These are phyloP conservation scores for Phalaenopsis aphrodite DNA, from an alignment of 106 monocot genomes.

Conservation along the genomic window DNA sequence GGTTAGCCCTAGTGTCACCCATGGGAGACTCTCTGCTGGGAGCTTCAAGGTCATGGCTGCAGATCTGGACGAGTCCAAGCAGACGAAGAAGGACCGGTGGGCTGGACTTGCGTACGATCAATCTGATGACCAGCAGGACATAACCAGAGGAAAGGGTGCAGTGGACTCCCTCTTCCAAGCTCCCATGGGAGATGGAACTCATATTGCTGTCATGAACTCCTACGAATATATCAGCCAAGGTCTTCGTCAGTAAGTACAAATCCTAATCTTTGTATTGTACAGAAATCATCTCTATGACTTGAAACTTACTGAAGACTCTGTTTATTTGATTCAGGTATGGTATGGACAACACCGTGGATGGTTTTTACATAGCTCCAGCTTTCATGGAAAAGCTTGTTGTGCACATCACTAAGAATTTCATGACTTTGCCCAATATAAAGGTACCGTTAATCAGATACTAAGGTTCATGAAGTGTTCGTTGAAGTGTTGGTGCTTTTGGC, in stretches of 20 bases:
- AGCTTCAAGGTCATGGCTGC: conserved; percentile 55
- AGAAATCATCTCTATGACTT: not conserved
- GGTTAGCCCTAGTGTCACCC: conserved; percentile 23
- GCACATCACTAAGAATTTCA: conserved; percentile 93
- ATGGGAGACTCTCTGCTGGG: conserved; percentile 39
- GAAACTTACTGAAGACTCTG: not conserved
- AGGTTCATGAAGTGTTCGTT: conserved; percentile 21
- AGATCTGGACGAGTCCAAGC: conserved; percentile 71
- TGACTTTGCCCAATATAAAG: conserved; percentile 93
- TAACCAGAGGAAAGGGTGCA: conserved; percentile 81
- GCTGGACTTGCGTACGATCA: conserved; percentile 43
- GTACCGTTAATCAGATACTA: conserved; percentile 24
- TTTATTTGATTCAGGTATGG: conserved; percentile 27
- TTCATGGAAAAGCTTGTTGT: conserved; percentile 94
- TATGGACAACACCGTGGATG: conserved; percentile 78
- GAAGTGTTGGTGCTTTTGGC: not conserved
- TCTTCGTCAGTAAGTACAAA: conserved; percentile 45
- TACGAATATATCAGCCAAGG: conserved; percentile 92
- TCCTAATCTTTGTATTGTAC: not conserved
- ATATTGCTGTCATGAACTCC: conserved; percentile 69
- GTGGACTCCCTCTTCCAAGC: conserved; percentile 88
- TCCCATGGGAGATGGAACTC: conserved; percentile 75
- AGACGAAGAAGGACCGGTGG: conserved; percentile 66
- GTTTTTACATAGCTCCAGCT: conserved; percentile 74
- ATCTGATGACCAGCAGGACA: conserved; percentile 97